Evolutionary conservation across 176 grass and related monocot genomes (phyloP).

Genomic region (Chrysopogon serrulatus): DNA sequence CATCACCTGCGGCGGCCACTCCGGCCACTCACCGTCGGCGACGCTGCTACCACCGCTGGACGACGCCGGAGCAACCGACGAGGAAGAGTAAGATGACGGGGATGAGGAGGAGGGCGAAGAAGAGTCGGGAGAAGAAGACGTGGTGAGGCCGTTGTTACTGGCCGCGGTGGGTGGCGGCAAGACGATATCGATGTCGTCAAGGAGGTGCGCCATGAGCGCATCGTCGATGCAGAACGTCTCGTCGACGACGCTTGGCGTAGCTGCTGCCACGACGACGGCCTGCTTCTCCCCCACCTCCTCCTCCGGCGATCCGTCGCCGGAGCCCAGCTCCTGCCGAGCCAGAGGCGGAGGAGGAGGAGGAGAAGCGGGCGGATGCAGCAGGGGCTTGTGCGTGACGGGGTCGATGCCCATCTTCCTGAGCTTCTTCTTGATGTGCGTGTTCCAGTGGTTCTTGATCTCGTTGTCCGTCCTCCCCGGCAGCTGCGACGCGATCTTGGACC

Average conservation of each 20-base stretch:
- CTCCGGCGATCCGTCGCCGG: not conserved
- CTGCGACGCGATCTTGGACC: conserved; percentile 86
- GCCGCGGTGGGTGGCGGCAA: not conserved
- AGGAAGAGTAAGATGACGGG: conserved; percentile 9
- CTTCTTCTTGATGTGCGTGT: conserved; percentile 94
- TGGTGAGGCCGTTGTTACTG: not conserved
- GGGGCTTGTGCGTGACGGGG: conserved; percentile 58
- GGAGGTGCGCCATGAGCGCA: conserved; percentile 40
- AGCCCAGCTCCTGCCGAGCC: not conserved
- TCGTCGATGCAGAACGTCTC: conserved; percentile 55
- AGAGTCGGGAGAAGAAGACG: conserved; percentile 12
- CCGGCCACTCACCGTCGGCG: conserved; percentile 41
- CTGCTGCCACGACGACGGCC: not conserved
- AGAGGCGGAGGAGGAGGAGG: not conserved
- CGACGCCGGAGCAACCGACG: conserved; percentile 12
- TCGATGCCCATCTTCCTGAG: conserved; percentile 86
- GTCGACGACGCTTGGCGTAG: not conserved
- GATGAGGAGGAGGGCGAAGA: conserved; percentile 14
- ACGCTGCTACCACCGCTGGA: conserved; percentile 24
- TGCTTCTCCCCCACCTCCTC: not conserved
- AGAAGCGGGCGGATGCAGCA: not conserved
- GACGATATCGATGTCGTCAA: conserved; percentile 54
- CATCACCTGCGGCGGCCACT: conserved; percentile 37
- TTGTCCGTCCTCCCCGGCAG: conserved; percentile 87
- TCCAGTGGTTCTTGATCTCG: conserved; percentile 97